Evolutionary conservation across 192 early-diverging fungal species (phyloP).

Genomic region (Backusella westeae): DNA sequence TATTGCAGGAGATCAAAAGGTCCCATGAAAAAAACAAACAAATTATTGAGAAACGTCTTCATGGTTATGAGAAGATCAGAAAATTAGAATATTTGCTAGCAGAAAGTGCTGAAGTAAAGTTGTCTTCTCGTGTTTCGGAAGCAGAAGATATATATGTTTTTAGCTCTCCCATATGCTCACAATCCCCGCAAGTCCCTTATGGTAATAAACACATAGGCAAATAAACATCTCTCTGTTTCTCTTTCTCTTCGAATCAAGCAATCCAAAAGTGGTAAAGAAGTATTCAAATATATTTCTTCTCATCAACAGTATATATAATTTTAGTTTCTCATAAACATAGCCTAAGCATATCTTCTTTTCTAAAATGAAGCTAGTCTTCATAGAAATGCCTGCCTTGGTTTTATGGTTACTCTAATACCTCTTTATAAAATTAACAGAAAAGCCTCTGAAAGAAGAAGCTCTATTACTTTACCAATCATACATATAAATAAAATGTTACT

Average conservation of each 20-base stretch:
- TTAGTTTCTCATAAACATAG: too few relatives aligned
- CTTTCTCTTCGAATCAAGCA: background rate
- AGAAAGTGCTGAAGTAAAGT: background rate
- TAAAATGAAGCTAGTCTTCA: too few relatives aligned
- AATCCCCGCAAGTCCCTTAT: too few relatives aligned
- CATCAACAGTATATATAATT: too few relatives aligned
- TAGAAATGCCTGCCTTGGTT: too few relatives aligned
- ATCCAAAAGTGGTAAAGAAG: conserved; percentile 4
- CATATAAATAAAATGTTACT: too few relatives aligned
- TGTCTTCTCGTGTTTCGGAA: conserved; percentile 3
- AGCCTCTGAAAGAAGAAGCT: too few relatives aligned
- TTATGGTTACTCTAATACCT: too few relatives aligned
- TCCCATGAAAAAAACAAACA: conserved; percentile 7
- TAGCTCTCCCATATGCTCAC: background rate
- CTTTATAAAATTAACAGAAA: too few relatives aligned
- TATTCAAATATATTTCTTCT: background rate
- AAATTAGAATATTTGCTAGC: background rate
- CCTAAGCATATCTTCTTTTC: too few relatives aligned
- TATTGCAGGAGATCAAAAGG: conserved; percentile 7
- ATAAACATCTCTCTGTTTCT: background rate
- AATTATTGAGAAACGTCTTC: background rate
- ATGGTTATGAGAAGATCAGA: background rate
- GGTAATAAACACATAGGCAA: background rate
- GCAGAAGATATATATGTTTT: background rate
- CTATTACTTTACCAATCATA: too few relatives aligned